A percentile compares a stretch with the other conserved stretches of the same genome.
Evolutionary conservation across 805 yeast species (phyloP).

Genomic region (Cyberlindnera subsufficiens): DNA sequence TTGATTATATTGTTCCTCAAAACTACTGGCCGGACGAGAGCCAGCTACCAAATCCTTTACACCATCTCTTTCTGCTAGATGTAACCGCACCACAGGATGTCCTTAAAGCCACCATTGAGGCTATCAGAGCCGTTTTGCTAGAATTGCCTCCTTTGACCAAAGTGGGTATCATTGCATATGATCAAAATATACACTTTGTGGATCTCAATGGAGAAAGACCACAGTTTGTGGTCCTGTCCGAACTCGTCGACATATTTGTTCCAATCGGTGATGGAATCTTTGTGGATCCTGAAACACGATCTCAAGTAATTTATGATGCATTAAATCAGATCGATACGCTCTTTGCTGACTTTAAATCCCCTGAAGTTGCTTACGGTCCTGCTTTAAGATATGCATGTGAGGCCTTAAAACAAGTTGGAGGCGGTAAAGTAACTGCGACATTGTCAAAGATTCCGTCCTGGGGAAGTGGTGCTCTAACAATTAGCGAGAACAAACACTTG

Average conservation of each 20-base stretch:
- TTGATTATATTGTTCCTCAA: conserved; percentile 75
- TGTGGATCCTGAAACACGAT: conserved; percentile 68
- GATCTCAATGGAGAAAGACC: conserved; percentile 56
- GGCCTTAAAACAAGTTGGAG: conserved; percentile 60
- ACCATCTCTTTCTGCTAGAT: conserved; percentile 71
- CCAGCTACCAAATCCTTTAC: conserved; percentile 42
- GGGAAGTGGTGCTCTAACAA: conserved; percentile 68
- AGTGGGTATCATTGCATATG: conserved; percentile 72
- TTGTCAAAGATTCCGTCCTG: conserved; percentile 67
- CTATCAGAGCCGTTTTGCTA: conserved; percentile 51
- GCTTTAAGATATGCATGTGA: conserved; percentile 66
- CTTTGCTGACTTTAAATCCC: conserved; percentile 31
- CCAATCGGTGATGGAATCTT: conserved; percentile 76
- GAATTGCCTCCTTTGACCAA: conserved; percentile 24
- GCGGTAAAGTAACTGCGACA: conserved; percentile 75
- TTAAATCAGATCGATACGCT: conserved; percentile 53
- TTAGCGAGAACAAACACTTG: conserved; percentile 28
- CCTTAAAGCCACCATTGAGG: conserved; percentile 60
- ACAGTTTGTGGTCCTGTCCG: conserved; percentile 56
- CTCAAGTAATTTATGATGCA: conserved; percentile 58
- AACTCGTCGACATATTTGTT: conserved; percentile 72
- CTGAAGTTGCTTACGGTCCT: conserved; percentile 71
- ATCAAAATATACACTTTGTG: conserved; percentile 65
- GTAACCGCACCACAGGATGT: conserved; percentile 56
- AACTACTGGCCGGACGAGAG: conserved; percentile 52